Evolutionary conservation across 2,329 filamentous ascomycete genomes (phyloP).

Genomic region (Parascedosporium putredinis): DNA sequence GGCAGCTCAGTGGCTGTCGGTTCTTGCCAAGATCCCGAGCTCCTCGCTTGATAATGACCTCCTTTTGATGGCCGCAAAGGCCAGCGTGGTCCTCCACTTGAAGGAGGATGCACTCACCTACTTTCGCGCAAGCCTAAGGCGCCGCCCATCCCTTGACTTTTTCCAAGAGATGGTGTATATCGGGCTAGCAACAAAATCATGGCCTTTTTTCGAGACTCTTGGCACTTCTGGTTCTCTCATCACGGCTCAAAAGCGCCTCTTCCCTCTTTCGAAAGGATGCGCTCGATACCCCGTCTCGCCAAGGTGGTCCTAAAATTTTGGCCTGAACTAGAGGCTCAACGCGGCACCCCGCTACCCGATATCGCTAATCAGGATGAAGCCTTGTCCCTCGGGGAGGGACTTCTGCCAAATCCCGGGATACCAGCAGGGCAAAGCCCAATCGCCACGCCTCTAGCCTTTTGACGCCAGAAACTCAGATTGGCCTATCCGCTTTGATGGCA

Average conservation of each 20-base stretch:
- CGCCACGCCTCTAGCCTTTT: no score
- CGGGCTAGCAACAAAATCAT: neutral
- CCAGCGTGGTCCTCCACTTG: neutral
- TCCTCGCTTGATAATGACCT: neutral
- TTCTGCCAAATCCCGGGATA: neutral
- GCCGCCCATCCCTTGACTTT: neutral
- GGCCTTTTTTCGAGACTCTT: neutral
- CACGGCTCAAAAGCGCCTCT: neutral
- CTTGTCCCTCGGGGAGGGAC: neutral
- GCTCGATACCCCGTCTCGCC: neutral
- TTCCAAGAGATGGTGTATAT: neutral
- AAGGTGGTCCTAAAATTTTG: neutral
- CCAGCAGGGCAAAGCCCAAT: neutral
- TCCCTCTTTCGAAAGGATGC: neutral
- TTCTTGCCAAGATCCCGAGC: neutral
- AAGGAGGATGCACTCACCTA: neutral
- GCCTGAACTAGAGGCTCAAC: neutral
- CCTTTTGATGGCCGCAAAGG: neutral
- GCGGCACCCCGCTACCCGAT: neutral
- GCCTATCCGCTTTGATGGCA: neutral
- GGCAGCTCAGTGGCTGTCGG: neutral
- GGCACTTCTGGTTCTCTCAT: neutral
- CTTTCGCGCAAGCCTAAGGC: neutral
- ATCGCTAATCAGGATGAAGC: neutral
- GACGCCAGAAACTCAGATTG: no score